These are phyloP conservation scores for Emergomyces orientalis DNA, from an alignment of 2,329 filamentous ascomycete species.

Conservation along the genomic window DNA sequence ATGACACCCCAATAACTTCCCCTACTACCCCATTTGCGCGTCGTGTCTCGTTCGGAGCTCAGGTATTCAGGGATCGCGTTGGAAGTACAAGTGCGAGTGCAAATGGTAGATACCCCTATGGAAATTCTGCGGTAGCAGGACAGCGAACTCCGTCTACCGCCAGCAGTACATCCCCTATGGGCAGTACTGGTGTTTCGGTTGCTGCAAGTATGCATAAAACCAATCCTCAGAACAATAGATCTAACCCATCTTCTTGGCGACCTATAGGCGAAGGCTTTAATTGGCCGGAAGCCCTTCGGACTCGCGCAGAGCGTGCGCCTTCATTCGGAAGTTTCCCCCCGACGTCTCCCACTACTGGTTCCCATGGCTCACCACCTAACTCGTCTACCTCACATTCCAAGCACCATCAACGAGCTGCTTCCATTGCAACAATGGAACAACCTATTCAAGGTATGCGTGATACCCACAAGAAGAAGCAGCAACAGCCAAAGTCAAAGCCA, in stretches of 20 bases:
- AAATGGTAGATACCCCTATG: slow-evolving; percentile 49
- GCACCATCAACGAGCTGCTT: slow-evolving; percentile 32
- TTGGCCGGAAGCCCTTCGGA: slow-evolving; percentile 92
- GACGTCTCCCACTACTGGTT: slow-evolving; percentile 21
- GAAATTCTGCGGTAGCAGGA: slow-evolving; percentile 20
- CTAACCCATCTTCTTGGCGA: slow-evolving; percentile 39
- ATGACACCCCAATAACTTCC: slow-evolving; percentile 47
- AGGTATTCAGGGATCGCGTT: slow-evolving; percentile 60
- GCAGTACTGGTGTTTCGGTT: slow-evolving; percentile 10
- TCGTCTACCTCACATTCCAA: slow-evolving; percentile 37
- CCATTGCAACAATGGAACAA: slow-evolving; percentile 48
- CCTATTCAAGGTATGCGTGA: slow-evolving; percentile 27
- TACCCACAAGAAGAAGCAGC: slow-evolving; percentile 15
- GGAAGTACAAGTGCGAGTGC: slow-evolving; percentile 53
- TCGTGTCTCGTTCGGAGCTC: slow-evolving; percentile 81
- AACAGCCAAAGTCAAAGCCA: slow-evolving; percentile 43
- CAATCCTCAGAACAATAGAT: slow-evolving; percentile 30
- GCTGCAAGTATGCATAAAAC: slow-evolving; percentile 31
- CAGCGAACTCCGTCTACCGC: slow-evolving; percentile 22
- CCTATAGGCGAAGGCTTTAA: slow-evolving; percentile 83
- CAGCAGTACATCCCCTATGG: slow-evolving; percentile 19
- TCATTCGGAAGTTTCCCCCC: slow-evolving; percentile 28
- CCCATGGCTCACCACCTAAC: slow-evolving; percentile 23
- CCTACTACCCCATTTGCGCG: slow-evolving; percentile 62
- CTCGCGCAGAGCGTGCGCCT: slow-evolving; percentile 71